Evolutionary conservation across 805 yeast genomes (phyloP).

Genomic region (Metahyphopichia silvanorum): DNA sequence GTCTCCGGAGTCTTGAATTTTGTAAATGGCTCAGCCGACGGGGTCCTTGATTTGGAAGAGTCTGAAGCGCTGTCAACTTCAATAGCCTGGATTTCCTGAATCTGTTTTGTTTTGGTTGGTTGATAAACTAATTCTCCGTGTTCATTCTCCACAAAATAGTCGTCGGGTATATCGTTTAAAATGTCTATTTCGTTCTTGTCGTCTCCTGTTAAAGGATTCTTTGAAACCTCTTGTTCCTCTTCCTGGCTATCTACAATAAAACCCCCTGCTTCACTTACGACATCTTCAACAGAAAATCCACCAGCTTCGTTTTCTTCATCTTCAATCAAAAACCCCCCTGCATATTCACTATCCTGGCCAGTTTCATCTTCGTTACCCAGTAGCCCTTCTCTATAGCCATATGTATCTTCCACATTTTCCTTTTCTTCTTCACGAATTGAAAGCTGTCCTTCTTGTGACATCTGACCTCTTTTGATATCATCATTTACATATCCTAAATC

Average conservation of each 20-base stretch:
- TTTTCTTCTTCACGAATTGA: too few species aligned
- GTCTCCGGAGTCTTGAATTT: too few species aligned
- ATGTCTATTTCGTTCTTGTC: neutral
- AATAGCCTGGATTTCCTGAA: neutral
- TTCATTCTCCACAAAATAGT: constrained; percentile 10
- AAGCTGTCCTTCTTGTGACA: too few species aligned
- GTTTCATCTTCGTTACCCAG: constrained; percentile 5
- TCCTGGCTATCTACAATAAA: constrained; percentile 4
- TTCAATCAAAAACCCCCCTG: neutral
- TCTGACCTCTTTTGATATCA: constrained; percentile 18
- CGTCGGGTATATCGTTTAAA: constrained; percentile 15
- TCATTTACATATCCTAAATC: constrained; percentile 6
- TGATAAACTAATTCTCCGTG: constrained; percentile 20
- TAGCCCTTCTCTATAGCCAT: too few species aligned
- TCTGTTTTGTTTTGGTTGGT: constrained; percentile 6
- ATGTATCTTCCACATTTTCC: neutral
- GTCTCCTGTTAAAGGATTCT: constrained; percentile 2
- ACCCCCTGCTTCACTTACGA: constrained; percentile 3
- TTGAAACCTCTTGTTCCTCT: constrained; percentile 6
- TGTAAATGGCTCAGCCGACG: too few species aligned
- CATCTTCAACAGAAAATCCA: constrained; percentile 2
- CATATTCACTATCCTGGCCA: neutral
- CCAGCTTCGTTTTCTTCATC: constrained; percentile 21
- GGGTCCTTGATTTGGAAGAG: too few species aligned
- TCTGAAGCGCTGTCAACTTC: too few species aligned